phyloP scores from a whole-genome alignment of 2,329 filamentous ascomycete genomes.

The Diatrype stigma region DNA sequence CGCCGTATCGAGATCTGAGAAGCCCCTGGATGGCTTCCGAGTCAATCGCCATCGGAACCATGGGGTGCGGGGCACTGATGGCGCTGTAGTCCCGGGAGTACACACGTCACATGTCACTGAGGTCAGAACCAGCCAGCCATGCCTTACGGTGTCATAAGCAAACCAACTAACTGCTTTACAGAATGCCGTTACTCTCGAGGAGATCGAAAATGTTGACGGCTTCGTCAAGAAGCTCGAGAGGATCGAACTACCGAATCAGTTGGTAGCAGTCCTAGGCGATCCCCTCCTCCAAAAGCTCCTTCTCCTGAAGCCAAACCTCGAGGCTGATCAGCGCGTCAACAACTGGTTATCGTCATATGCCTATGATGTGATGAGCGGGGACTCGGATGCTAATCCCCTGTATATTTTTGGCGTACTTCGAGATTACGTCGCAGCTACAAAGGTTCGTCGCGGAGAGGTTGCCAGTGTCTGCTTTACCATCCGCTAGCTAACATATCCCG shows the following conservation, averaged over 20 bases:
- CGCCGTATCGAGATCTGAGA: constrained; percentile 36
- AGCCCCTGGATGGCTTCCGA: constrained; percentile 54
- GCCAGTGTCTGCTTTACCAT: constrained; percentile 1
- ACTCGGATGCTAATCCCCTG: constrained; percentile 44
- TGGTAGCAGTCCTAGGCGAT: constrained; percentile 72
- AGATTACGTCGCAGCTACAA: constrained; percentile 52
- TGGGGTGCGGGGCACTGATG: constrained; percentile 42
- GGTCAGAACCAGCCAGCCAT: constrained; percentile 35
- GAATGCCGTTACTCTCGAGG: constrained; percentile 67
- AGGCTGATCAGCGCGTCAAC: constrained; percentile 47
- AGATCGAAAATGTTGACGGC: constrained; percentile 66
- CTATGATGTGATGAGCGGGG: constrained; percentile 50
- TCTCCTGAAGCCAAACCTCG: constrained; percentile 55
- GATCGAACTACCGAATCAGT: constrained; percentile 76
- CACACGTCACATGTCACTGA: constrained; percentile 71
- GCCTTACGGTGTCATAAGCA: constrained; percentile 5
- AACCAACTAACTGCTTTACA: constrained; percentile 33
- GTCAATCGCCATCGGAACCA: constrained; percentile 51
- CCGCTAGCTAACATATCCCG: constrained; percentile 12
- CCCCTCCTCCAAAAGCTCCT: constrained; percentile 75
- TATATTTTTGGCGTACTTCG: constrained; percentile 53
- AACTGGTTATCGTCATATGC: constrained; percentile 57
- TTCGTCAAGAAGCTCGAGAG: constrained; percentile 72
- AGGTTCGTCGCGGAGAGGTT: constrained; percentile 37
- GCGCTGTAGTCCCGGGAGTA: constrained; percentile 59